phyloP scores from a whole-genome alignment of 805 yeast species.

The Myxozyma nipponensis region DNA sequence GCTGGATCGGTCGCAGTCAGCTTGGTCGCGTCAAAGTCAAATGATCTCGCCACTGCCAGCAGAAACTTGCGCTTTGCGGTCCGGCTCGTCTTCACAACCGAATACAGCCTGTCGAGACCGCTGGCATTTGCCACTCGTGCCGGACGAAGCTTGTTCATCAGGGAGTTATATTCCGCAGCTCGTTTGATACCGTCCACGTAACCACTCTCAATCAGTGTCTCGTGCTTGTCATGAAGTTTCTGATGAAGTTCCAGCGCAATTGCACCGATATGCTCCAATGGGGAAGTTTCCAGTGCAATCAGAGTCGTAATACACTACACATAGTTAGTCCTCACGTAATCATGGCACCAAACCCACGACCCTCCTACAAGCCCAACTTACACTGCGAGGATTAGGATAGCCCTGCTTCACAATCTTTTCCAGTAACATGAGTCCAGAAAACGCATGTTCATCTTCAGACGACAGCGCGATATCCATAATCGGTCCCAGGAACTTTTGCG shows the following conservation, averaged over 20 bases:
- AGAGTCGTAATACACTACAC: conserved; percentile 50
- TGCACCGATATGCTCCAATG: conserved; percentile 41
- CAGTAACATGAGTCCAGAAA: conserved; percentile 52
- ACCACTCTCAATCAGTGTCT: conserved; percentile 63
- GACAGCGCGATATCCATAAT: conserved; percentile 50
- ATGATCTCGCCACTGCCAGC: conserved; percentile 1
- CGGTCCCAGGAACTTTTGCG: conserved; percentile 53
- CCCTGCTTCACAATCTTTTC: conserved; percentile 59
- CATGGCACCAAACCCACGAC: neutral
- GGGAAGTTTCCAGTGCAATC: conserved; percentile 63
- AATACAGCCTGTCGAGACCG: conserved; percentile 44
- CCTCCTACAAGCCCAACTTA: conserved; percentile 31
- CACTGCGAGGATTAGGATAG: conserved; percentile 66
- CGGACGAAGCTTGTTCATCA: conserved; percentile 32
- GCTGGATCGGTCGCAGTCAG: conserved; percentile 7
- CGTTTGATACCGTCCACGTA: conserved; percentile 59
- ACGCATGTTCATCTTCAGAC: conserved; percentile 47
- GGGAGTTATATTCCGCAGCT: conserved; percentile 48
- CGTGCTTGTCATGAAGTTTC: conserved; percentile 60
- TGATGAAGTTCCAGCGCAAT: conserved; percentile 53
- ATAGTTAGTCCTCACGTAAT: neutral
- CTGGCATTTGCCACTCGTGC: conserved; percentile 29
- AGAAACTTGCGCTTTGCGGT: conserved; percentile 45
- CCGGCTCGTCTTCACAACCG: conserved; percentile 43
- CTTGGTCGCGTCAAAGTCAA: conserved; percentile 12